Base-by-base conservation (phyloP, 2,329 filamentous ascomycete species). In the Paecilomyces niveus region DNA sequence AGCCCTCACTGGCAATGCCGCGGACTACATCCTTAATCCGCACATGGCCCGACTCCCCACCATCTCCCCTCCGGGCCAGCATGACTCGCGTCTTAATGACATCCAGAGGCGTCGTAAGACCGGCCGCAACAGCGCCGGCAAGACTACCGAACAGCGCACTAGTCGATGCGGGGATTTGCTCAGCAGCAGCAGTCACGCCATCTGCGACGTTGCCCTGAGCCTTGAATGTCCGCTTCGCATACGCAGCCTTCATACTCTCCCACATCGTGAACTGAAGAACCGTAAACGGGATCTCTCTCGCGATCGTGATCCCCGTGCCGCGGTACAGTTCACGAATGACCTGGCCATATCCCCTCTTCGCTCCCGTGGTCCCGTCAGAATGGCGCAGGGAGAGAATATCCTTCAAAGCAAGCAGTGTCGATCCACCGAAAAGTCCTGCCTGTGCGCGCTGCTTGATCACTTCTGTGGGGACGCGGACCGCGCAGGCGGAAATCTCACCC, bases 1-100 rank as follows among this genome's bases (percentile, higher is more conserved):
- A 61, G 0, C 80, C 80, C 53, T 75, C 69, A 53, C 62, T 70
- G 68, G 86, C 77, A 59, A 97, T 89, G 21, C 80, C 77, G 56
- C 77, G 78, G 62, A 93, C 78, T 61, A 96, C 80, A 57, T 71
- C 71, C 57, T 64, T 65, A 0, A 78, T 68, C 7, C 74, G 65
- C 24, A 73, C 68, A 4, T 64, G 65, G 9, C 62, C 3, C n/a
- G 39, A 45, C 74, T 72, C 33, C 77, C 72, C 62, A 85, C 81
- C 11, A 80, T 83, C 71, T 83, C 84, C 65, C 80, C 84, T 71
- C 68, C 85, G 83, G 13, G 89, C 88, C 65, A 99, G 79, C 94
- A 99, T 99, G 75, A 97, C 88, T 63, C 94, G 81, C 63, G 94
- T 99, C 85, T 99, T 99, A 65, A 99, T 80, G 62, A 99, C 94